Evolutionary conservation across 164 flowering plant genomes (phyloP).

Genomic region (Magnolia kwangsiensis): DNA sequence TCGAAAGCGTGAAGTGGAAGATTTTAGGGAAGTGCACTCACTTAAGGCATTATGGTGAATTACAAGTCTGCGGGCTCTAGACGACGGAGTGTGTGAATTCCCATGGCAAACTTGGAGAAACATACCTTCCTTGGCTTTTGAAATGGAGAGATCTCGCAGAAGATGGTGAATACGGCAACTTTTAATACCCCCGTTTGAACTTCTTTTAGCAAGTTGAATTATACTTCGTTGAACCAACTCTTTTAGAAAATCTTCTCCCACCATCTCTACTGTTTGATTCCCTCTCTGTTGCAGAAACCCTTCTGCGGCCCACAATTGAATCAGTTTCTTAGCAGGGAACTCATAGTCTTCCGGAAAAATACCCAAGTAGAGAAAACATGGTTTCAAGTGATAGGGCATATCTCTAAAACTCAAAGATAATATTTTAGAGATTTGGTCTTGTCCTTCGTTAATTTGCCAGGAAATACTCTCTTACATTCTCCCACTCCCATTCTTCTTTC

Average conservation of each 20-base stretch:
- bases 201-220: too few relatives aligned
- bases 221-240: too few relatives aligned
- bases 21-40: not conserved
- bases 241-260: too few relatives aligned
- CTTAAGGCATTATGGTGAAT: not conserved
- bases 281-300: too few relatives aligned
- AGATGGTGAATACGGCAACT: not conserved
- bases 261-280: too few relatives aligned
- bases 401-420: not conserved
- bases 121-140: not conserved
- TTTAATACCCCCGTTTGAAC: not conserved
- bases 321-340: too few relatives aligned
- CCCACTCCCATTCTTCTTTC: constrained; percentile 2
- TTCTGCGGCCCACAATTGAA: too few relatives aligned
- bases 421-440: too few relatives aligned
- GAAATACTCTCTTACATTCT: not conserved
- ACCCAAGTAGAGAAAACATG: not conserved
- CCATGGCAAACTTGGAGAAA: not conserved
- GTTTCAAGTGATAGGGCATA: not conserved
- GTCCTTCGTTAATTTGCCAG: not conserved
- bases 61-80: not conserved
- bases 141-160: not conserved
- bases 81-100: not conserved
- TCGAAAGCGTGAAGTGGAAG: not conserved
- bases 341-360: not conserved